Base-by-base conservation (phyloP, 2,329 filamentous ascomycete species). In the Cadophora luteo-olivacea region DNA sequence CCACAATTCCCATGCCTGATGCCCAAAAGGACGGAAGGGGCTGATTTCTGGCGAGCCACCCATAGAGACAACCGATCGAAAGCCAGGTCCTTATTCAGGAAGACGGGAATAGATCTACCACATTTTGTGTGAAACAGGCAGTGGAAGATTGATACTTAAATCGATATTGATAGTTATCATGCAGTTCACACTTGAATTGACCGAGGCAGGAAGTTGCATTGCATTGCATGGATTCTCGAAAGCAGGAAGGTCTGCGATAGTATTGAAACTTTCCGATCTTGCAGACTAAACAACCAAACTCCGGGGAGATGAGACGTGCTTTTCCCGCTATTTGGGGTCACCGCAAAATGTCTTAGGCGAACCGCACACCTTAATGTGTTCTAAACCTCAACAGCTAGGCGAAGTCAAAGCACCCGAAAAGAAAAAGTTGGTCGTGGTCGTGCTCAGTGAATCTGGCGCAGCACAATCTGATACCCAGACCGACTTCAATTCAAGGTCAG, bases 61-160 rank as follows among this genome's bases (percentile, higher is more conserved):
- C 57, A 45, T 45, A 12, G 36, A 14, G 11, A 58, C 57, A 25
- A 19, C 8, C 25, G 57, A 60, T 45, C 36, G 57, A 41, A 41
- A 38, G 7, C n/a, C 4, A 41, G 33, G 29, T 8, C 14, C 36
- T 22, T 16, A 45, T 60, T 7, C 22, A 1, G 22, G 33, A 60
- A 45, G 57, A 45, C 57, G 36, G 36, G 55, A 58, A 60, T 60
- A 60, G 57, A 60, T 60, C 57, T 60, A 24, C 57, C 22, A 19
- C 29, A 19, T 24, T n/a, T 38, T 6, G 32, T 22, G 54, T 32
- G 54, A 33, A 55, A 55, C 25, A 55, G 52, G 52, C 52, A 55
- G 22, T 32, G 51, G 16, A 38, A 38, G 9, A 38, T 38, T 11
- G 12, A 19, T 45, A 45, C 41, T 5, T 16, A 45, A 45, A 45